Percentiles rank a stretch among this genome's conserved stretches.
Conservation (phyloP, 2,329 filamentous ascomycete species). For the Geoglossum cookeanum region DNA sequence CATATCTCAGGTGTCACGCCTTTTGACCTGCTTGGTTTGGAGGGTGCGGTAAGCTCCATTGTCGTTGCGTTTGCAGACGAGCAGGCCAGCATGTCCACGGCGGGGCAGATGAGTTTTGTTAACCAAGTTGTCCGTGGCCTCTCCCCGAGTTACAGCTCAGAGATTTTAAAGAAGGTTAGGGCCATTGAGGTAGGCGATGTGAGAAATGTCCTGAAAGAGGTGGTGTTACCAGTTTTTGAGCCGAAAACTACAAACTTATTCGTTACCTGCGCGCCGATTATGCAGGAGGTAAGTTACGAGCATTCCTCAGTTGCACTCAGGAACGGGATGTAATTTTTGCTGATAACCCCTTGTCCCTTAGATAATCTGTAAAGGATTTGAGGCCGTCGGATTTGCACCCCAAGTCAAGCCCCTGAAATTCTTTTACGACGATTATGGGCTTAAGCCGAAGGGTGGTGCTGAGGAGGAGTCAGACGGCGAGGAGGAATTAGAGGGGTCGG, state of each 20-base stretch:
- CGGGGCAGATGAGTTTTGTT: slow-evolving; percentile 69
- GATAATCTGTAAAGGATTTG: slow-evolving; percentile 58
- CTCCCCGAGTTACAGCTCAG: slow-evolving; percentile 56
- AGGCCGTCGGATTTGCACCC: slow-evolving; percentile 57
- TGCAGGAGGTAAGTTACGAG: slow-evolving; percentile 48
- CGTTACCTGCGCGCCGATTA: slow-evolving; percentile 68
- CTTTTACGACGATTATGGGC: slow-evolving; percentile 81
- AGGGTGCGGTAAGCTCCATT: slow-evolving; percentile 79
- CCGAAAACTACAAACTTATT: slow-evolving; percentile 68
- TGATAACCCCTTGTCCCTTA: slow-evolving; percentile 4
- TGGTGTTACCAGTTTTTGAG: slow-evolving; percentile 64
- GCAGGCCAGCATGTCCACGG: slow-evolving; percentile 65
- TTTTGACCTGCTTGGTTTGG: slow-evolving; percentile 66
- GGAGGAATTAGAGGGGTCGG: slow-evolving; percentile 22
- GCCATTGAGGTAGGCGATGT: slow-evolving; percentile 61
- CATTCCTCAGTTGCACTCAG: not conserved
- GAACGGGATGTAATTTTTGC: not conserved
- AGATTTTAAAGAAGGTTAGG: slow-evolving; percentile 58
- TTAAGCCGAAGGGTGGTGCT: slow-evolving; percentile 39
- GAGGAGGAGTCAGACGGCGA: slow-evolving; percentile 32
- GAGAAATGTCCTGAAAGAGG: slow-evolving; percentile 48
- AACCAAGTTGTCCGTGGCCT: slow-evolving; percentile 61
- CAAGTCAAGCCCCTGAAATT: slow-evolving; percentile 53
- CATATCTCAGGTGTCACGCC: slow-evolving; percentile 51
- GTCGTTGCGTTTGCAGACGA: slow-evolving; percentile 76